phyloP scores from a whole-genome alignment of 345 rosid species.

The Atalantia buxifolia region DNA sequence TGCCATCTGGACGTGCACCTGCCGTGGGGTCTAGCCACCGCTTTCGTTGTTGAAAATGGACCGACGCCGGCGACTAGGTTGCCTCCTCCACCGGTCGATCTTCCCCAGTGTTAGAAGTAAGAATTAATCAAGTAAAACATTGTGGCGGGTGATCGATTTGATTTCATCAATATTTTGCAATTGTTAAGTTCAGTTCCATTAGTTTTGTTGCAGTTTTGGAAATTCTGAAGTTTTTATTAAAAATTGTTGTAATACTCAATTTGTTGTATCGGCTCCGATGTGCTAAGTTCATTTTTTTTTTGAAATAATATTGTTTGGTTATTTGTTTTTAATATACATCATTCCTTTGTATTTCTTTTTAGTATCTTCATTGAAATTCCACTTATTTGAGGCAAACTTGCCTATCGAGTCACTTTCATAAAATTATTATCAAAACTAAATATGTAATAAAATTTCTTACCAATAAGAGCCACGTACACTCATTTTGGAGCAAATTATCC shows the following conservation, averaged over 20 bases:
- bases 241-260: neutral
- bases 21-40: slow-evolving; percentile 54
- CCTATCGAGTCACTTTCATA: too few relatives aligned
- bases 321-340: neutral
- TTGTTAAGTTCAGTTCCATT: neutral
- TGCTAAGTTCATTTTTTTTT: neutral
- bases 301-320: neutral
- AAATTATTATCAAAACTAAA: too few relatives aligned
- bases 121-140: neutral
- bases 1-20: slow-evolving; percentile 70
- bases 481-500: too few relatives aligned
- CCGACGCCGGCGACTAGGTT: slow-evolving; percentile 42
- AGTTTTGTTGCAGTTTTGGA: neutral
- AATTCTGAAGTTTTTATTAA: too few relatives aligned
- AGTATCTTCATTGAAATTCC: neutral
- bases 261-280: neutral
- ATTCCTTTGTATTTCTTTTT: neutral
- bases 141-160: neutral
- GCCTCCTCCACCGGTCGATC: slow-evolving; percentile 74
- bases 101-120: slow-evolving; percentile 48
- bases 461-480: too few relatives aligned
- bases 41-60: slow-evolving; percentile 61
- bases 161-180: neutral
- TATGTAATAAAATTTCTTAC: too few relatives aligned
- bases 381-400: too few relatives aligned